phyloP scores from a whole-genome alignment of 805 yeast species.

The Suhomyces pyralidae region DNA sequence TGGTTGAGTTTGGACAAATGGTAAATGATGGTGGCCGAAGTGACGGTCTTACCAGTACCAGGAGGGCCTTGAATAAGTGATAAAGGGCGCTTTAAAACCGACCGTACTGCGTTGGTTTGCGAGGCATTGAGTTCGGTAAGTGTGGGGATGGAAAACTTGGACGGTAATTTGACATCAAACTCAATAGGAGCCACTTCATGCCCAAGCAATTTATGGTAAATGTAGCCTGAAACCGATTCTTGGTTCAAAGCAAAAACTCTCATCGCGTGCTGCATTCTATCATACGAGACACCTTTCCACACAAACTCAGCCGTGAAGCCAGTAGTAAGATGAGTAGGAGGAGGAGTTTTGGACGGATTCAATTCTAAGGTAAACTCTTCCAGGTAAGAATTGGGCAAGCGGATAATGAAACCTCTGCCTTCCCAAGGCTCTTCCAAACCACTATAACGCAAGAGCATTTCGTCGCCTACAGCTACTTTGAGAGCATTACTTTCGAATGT shows the following conservation, averaged over 20 bases:
- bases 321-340: slow-evolving; percentile 53
- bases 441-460: slow-evolving; percentile 61
- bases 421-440: slow-evolving; percentile 68
- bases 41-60: slow-evolving; percentile 88
- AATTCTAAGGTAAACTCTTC: slow-evolving; percentile 75
- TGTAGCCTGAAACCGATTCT: slow-evolving; percentile 65
- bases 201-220: slow-evolving; percentile 78
- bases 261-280: slow-evolving; percentile 80
- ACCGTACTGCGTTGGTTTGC: slow-evolving; percentile 72
- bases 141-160: slow-evolving; percentile 59
- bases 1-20: slow-evolving; percentile 63
- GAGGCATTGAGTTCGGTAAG: slow-evolving; percentile 71
- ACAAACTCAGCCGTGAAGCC: slow-evolving; percentile 83
- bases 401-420: slow-evolving; percentile 66
- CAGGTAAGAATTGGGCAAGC: slow-evolving; percentile 62
- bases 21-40: slow-evolving; percentile 83
- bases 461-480: slow-evolving; percentile 83
- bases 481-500: slow-evolving; percentile 63
- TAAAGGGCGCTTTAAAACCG: slow-evolving; percentile 67
- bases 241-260: slow-evolving; percentile 66
- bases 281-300: slow-evolving; percentile 84
- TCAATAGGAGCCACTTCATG: slow-evolving; percentile 66
- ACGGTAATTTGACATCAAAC: slow-evolving; percentile 62
- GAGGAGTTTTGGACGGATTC: slow-evolving; percentile 30
- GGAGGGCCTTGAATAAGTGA: slow-evolving; percentile 94